These are phyloP conservation scores for Penicillium sp. DNA, from an alignment of 2,329 filamentous ascomycete genomes.

Conservation along the genomic window DNA sequence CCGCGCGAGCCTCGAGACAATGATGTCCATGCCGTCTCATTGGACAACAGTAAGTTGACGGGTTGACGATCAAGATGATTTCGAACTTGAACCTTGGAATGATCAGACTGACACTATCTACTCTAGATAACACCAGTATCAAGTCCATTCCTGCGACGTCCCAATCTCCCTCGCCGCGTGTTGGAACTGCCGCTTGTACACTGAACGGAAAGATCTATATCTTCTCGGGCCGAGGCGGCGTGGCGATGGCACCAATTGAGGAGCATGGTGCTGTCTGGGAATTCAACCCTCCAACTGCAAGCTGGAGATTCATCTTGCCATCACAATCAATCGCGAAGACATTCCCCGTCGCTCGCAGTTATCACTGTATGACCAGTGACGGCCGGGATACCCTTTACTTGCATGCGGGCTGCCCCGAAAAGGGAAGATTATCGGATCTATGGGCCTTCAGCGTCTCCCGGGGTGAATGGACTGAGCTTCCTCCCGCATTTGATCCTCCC, in stretches of 20 bases:
- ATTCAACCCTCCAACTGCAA: constrained; percentile 65
- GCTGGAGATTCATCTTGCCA: constrained; percentile 68
- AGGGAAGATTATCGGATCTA: constrained; percentile 66
- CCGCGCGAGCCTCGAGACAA: constrained; percentile 71
- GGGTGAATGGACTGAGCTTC: constrained; percentile 67
- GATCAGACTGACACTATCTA: background rate
- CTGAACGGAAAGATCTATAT: constrained; percentile 73
- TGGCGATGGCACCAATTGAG: constrained; percentile 69
- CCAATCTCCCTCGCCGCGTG: constrained; percentile 62
- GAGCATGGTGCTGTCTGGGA: constrained; percentile 76
- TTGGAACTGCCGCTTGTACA: constrained; percentile 71
- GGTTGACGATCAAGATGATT: background rate
- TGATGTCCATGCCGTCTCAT: constrained; percentile 52
- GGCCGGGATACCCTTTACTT: constrained; percentile 71
- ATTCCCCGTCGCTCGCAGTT: constrained; percentile 67
- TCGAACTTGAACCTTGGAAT: background rate
- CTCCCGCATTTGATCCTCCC: constrained; percentile 65
- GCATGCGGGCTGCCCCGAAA: constrained; percentile 72
- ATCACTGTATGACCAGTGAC: constrained; percentile 64
- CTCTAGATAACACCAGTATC: background rate
- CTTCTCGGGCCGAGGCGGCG: constrained; percentile 75
- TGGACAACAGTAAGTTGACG: background rate
- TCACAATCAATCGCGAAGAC: constrained; percentile 42
- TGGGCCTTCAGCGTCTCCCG: constrained; percentile 74
- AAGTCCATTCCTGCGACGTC: constrained; percentile 1